Evolutionary conservation across 345 rosid genomes (phyloP), one percentile per base, ranked within the genome.

Genomic region (Zanthoxylum bungeanum): DNA sequence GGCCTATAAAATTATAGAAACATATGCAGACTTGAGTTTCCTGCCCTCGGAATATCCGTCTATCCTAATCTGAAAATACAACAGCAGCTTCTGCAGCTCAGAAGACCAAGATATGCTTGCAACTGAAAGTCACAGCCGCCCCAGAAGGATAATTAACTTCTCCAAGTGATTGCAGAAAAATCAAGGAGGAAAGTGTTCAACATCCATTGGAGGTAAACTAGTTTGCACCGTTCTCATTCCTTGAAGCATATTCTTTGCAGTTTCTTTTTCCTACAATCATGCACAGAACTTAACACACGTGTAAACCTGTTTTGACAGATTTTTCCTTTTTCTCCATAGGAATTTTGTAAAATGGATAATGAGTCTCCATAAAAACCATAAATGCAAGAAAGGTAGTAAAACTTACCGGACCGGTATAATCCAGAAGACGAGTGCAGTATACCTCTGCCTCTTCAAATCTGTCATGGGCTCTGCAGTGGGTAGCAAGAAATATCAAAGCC

Each of bases 371-470:
- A 27, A 25, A 49, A 28, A 33, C 27, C 33, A 27, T 30, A 60
- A 50, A 64, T 27, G 39, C 8, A 67, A 68, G 31, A 53, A 19
- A 25, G 46, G 27, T 34, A 19, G 63, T 30, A 63, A 46, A 70
- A 89, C 93, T 85, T 78, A 92, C 98, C 0, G 97, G 99, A 74
- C 98, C 97, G 72, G 86, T 87, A 74, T 88, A 92, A 83, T 95
- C 97, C 30, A 95, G 85, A 67, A 92, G 96, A 71, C 99, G 97
- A 39, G 96, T 89, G 70, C 97, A 91, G 69, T 95, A 89, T 49
- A 95, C 91, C 80, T 95, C 99, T 24, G 99, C 96, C 78, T 95
- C 98, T 75, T 91, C 93, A 80, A 84, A 87, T 72, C 87, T 91
- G 73, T 84, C 85, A 58, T 80, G 86, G 58, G 76, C 79, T 70